phyloP scores from a whole-genome alignment of 139 green algal genomes.

The Closterium sp. region DNA sequence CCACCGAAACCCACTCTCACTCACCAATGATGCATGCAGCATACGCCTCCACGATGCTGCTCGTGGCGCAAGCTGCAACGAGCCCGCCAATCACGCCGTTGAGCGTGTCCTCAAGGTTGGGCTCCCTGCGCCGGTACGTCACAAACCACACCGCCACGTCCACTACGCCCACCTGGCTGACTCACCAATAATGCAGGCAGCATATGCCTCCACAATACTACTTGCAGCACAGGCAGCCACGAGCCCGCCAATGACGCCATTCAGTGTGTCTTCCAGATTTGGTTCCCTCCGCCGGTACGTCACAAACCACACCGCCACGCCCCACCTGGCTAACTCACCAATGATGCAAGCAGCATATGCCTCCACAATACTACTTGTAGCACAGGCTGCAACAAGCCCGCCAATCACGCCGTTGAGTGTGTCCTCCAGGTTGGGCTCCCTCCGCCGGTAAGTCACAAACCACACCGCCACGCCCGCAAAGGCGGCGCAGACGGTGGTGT shows the following conservation, averaged over 20 bases:
- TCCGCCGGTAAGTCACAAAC: constrained; percentile 19
- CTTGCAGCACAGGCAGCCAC: constrained; percentile 67
- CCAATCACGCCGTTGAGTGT: constrained; percentile 63
- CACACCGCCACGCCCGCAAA: constrained; percentile 54
- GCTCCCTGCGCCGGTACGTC: not conserved
- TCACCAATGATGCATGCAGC: constrained; percentile 38
- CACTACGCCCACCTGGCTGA: no score
- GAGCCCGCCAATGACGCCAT: constrained; percentile 68
- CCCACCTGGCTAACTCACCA: constrained; percentile 59
- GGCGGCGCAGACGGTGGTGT: constrained; percentile 67
- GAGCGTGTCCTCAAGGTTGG: constrained; percentile 37
- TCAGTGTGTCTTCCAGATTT: constrained; percentile 43
- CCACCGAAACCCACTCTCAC: no score
- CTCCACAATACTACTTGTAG: constrained; percentile 60
- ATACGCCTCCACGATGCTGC: constrained; percentile 69
- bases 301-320: constrained; percentile 35
- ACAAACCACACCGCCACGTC: no score
- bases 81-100: constrained; percentile 69
- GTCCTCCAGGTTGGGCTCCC: constrained; percentile 37
- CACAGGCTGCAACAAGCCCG: constrained; percentile 76
- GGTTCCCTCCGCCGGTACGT: not conserved
- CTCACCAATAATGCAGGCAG: not conserved
- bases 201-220: constrained; percentile 72
- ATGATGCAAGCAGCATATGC: constrained; percentile 80
- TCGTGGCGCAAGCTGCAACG: constrained; percentile 67